These are phyloP conservation scores for Penicillium brasilianum DNA, from an alignment of 2,329 filamentous ascomycete species.

Conservation along the genomic window DNA sequence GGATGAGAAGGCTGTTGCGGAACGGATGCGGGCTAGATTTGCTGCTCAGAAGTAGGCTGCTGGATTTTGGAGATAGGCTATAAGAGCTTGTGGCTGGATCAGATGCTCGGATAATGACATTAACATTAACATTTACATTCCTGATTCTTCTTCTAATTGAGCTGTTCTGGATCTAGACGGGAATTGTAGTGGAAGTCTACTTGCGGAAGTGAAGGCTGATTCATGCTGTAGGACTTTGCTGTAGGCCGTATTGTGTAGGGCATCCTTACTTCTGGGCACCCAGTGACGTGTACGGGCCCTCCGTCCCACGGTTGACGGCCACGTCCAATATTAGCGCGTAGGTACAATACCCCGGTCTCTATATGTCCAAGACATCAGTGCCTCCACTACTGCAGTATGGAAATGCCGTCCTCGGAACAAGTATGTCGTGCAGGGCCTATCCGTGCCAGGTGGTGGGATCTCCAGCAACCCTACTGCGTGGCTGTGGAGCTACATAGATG, in stretches of 20 bases:
- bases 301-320: slow-evolving; percentile 25
- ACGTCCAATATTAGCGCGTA: slow-evolving; percentile 26
- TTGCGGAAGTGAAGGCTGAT: not conserved
- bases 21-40: slow-evolving; percentile 51
- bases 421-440: slow-evolving; percentile 22
- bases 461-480: slow-evolving; percentile 11
- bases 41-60: slow-evolving; percentile 31
- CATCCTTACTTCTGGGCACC: slow-evolving; percentile 7
- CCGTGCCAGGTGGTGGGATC: slow-evolving; percentile 16
- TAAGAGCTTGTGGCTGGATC: slow-evolving; percentile 1
- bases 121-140: not conserved
- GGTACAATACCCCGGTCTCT: not conserved
- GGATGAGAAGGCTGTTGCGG: slow-evolving; percentile 57
- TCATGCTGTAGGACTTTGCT: not conserved
- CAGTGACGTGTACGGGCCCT: slow-evolving; percentile 25
- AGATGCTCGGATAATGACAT: slow-evolving; percentile 1
- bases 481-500: slow-evolving; percentile 4
- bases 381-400: slow-evolving; percentile 9
- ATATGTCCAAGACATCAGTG: slow-evolving; percentile 1
- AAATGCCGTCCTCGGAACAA: slow-evolving; percentile 10
- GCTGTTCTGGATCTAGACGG: not conserved
- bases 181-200: not conserved
- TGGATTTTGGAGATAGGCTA: not conserved
- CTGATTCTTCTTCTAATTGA: not conserved
- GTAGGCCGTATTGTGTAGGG: not conserved